A percentile compares a stretch with the other conserved stretches of the same genome.
These are phyloP conservation scores for Peniophora sp. DNA, from an alignment of 1,284 basidiomycete species.

Conservation along the genomic window DNA sequence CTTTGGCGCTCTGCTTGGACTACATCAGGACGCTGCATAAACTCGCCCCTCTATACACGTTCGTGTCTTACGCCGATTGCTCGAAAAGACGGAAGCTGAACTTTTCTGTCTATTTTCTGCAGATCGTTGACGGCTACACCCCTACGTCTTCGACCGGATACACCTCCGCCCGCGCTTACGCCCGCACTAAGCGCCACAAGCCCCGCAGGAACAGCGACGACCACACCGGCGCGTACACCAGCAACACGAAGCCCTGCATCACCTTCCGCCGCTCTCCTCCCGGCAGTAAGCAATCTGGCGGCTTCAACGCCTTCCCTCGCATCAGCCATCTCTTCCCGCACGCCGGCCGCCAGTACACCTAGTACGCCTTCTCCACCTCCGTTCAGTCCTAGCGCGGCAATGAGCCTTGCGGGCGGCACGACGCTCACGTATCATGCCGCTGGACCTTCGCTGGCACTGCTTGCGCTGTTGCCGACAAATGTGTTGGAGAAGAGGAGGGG, in stretches of 20 bases:
- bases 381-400: conserved; percentile 49
- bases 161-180: too few relatives aligned
- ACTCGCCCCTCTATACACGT: conserved; percentile 83
- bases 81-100: background rate
- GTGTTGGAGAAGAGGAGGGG: conserved; percentile 75
- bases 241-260: background rate
- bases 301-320: background rate
- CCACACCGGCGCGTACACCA: background rate
- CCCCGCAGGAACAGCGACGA: background rate
- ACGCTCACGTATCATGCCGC: conserved; percentile 86
- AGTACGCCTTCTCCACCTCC: conserved; percentile 8
- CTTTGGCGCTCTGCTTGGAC: conserved; percentile 85
- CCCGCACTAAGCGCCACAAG: too few relatives aligned
- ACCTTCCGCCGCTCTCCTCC: background rate
- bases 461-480: conserved; percentile 74
- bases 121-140: background rate
- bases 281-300: too few relatives aligned
- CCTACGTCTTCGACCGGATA: background rate
- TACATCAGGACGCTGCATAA: conserved; percentile 85
- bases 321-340: background rate
- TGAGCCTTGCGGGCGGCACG: conserved; percentile 53
- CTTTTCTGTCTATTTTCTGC: background rate
- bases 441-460: conserved; percentile 72
- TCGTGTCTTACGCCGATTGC: conserved; percentile 12
- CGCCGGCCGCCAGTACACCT: background rate